Percentiles rank a stretch among this genome's conserved stretches.
These are phyloP conservation scores for Penicillium egyptiacum DNA, from an alignment of 495 filamentous ascomycete species.

Conservation along the genomic window DNA sequence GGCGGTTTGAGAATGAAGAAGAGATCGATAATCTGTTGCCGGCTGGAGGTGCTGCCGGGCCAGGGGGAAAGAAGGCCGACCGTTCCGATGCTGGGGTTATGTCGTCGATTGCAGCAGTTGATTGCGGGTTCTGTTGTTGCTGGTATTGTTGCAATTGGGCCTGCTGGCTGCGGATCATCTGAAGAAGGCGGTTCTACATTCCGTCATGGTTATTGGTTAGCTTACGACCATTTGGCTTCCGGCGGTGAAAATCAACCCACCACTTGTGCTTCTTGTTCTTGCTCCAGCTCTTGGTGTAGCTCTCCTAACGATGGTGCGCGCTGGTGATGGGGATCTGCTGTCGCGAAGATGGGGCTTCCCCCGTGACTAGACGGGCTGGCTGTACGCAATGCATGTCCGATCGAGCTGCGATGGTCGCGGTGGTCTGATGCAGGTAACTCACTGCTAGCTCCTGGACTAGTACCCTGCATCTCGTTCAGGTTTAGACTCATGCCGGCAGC, in stretches of 20 bases:
- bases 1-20: conserved; percentile 52
- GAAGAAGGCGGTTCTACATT: conserved; percentile 78
- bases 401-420: conserved; percentile 39
- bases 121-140: conserved; percentile 38
- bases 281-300: conserved; percentile 91
- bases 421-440: conserved; percentile 34
- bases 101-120: conserved; percentile 62
- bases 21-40: conserved; percentile 35
- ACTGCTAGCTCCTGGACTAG: conserved; percentile 56
- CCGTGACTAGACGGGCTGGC: conserved; percentile 58
- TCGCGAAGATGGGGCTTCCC: conserved; percentile 57
- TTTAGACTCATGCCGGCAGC: conserved; percentile 71
- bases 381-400: conserved; percentile 47
- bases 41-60: conserved; percentile 34
- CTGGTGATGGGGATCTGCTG: conserved; percentile 62
- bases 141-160: conserved; percentile 71
- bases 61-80: conserved; percentile 50
- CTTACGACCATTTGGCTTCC: not conserved
- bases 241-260: conserved; percentile 41
- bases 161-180: conserved; percentile 87
- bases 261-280: conserved; percentile 94
- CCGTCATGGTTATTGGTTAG: conserved; percentile 9
- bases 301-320: conserved; percentile 85
- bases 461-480: conserved; percentile 64
- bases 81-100: conserved; percentile 65